Percentiles rank a stretch among this genome's conserved stretches.
phyloP scores from a whole-genome alignment of 495 filamentous ascomycete genomes.

The Aspergillus mulundensis region DNA sequence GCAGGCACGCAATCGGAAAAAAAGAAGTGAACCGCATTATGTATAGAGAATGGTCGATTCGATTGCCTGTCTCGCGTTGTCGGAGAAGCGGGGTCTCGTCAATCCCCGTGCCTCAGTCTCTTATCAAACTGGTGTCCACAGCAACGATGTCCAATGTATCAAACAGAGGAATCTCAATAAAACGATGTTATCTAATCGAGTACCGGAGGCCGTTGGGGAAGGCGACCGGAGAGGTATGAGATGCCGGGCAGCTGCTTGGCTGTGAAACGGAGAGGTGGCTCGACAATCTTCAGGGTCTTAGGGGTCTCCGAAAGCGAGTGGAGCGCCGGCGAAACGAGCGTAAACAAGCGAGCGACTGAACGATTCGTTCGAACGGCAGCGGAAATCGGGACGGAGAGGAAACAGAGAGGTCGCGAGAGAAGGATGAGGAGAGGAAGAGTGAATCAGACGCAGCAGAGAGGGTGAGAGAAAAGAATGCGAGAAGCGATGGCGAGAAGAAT shows the following conservation, averaged over 20 bases:
- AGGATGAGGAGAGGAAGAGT: slow-evolving; percentile 14
- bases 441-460: slow-evolving; percentile 14
- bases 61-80: not conserved
- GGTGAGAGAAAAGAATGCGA: slow-evolving; percentile 10
- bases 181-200: not conserved
- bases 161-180: not conserved
- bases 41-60: not conserved
- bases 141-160: slow-evolving; percentile 2
- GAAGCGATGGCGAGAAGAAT: slow-evolving; percentile 9
- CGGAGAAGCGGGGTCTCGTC: not conserved
- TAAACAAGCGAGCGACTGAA: slow-evolving; percentile 29
- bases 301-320: slow-evolving; percentile 12
- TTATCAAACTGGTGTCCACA: not conserved
- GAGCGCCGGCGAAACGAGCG: slow-evolving; percentile 1
- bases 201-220: not conserved
- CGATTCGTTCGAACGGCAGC: not conserved
- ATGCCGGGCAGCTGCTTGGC: slow-evolving; percentile 8
- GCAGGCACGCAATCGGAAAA: slow-evolving; percentile 29
- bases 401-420: slow-evolving; percentile 9
- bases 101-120: not conserved
- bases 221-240: not conserved
- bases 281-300: slow-evolving; percentile 16
- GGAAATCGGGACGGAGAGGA: not conserved
- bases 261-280: slow-evolving; percentile 20
- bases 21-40: slow-evolving; percentile 34